Conservation (phyloP, 1,139 yeast species). For the Casaregolazyma lundiana region DNA sequence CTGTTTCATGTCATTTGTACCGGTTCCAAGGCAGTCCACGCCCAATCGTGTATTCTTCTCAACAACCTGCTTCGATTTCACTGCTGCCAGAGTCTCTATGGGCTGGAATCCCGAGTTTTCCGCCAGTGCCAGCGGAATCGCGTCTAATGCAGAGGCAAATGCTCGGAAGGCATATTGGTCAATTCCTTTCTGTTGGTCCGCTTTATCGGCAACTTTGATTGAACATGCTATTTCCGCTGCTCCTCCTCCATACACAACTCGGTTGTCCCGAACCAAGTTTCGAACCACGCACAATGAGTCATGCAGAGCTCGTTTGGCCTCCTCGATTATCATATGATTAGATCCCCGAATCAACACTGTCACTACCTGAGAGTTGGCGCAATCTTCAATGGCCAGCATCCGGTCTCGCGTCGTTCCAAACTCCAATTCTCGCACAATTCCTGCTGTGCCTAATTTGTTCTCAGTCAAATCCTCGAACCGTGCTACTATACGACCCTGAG, state of each 20-base stretch:
- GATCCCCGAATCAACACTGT: conserved; percentile 94
- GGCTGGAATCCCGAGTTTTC: conserved; percentile 96
- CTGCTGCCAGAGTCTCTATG: conserved; percentile 76
- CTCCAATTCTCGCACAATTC: conserved; percentile 77
- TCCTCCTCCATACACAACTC: conserved; percentile 98
- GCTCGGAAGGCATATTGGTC: conserved; percentile 98
- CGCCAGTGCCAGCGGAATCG: conserved; percentile 90
- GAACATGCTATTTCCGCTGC: conserved; percentile 96
- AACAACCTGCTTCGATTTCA: conserved; percentile 80
- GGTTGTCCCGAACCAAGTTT: conserved; percentile 83
- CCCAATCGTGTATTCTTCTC: conserved; percentile 73
- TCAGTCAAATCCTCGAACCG: conserved; percentile 86
- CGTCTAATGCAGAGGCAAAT: conserved; percentile 84
- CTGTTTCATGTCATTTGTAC: conserved; percentile 80
- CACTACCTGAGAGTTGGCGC: conserved; percentile 84
- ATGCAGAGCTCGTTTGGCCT: conserved; percentile 92
- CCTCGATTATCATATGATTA: conserved; percentile 96
- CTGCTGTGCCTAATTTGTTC: conserved; percentile 85
- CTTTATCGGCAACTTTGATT: conserved; percentile 84
- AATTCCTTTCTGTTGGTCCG: conserved; percentile 88
- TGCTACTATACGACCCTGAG: conserved; percentile 95
- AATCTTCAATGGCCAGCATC: conserved; percentile 91
- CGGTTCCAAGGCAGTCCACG: conserved; percentile 88
- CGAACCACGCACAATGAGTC: conserved; percentile 97
- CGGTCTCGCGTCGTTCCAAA: conserved; percentile 96